Conservation (phyloP, 352 stramenopile species). For the Pythium utonaiense region DNA sequence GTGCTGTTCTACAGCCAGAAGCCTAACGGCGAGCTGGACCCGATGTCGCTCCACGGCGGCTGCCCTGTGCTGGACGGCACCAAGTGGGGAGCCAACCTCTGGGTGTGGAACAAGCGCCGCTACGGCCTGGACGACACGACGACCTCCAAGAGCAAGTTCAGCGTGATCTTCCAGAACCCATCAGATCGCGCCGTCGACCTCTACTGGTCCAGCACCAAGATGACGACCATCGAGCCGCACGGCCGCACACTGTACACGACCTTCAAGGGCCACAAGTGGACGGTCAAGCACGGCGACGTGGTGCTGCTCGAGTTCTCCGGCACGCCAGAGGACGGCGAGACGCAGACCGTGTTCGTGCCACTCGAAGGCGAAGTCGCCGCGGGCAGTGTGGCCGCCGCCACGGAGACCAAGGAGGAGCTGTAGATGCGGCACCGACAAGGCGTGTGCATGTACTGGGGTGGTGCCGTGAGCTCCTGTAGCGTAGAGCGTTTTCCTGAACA, state of each 20-base stretch:
- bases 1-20: conserved; percentile 98
- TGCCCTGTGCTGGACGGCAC: conserved; percentile 93
- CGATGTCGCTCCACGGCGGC: conserved; percentile 86
- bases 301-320: conserved; percentile 56
- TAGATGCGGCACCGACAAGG: conserved; percentile 10
- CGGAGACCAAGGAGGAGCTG: conserved; percentile 43
- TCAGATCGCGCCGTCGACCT: conserved; percentile 43
- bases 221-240: conserved; percentile 53
- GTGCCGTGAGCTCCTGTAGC: neutral
- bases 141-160: conserved; percentile 35
- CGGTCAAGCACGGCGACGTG: conserved; percentile 46
- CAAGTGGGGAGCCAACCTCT: conserved; percentile 97
- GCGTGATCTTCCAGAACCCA: conserved; percentile 69
- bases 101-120: conserved; percentile 94
- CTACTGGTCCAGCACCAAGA: conserved; percentile 69
- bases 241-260: conserved; percentile 54
- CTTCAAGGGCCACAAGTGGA: conserved; percentile 67
- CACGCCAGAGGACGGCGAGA: conserved; percentile 38
- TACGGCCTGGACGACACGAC: conserved; percentile 48
- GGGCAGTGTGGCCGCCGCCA: neutral
- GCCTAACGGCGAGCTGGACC: conserved; percentile 90
- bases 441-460: neutral
- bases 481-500: neutral
- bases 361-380: conserved; percentile 21
- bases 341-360: conserved; percentile 48